phyloP scores from a whole-genome alignment of 495 filamentous ascomycete species.

The Saxophila tyrrhenica region DNA sequence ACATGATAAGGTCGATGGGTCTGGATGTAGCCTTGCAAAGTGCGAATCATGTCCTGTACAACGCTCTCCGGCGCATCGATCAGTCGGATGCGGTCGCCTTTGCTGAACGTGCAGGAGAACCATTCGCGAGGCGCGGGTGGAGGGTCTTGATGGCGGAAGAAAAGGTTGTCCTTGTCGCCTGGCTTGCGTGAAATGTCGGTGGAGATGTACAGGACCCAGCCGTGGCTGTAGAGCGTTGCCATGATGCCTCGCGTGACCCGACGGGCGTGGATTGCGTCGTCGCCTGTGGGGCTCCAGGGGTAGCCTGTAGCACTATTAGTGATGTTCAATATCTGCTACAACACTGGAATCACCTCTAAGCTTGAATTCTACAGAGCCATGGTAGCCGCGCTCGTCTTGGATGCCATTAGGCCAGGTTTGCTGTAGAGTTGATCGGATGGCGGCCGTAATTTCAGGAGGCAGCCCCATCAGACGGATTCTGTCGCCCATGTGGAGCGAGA shows the following conservation, averaged over 20 bases:
- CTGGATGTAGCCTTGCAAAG: background rate
- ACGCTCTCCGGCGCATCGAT: slow-evolving; percentile 7
- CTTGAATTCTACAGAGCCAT: no score
- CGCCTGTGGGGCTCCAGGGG: slow-evolving; percentile 1
- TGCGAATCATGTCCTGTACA: background rate
- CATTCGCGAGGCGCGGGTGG: slow-evolving; percentile 14
- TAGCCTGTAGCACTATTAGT: slow-evolving; percentile 3
- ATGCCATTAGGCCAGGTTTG: slow-evolving; percentile 5
- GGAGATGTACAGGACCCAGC: slow-evolving; percentile 17
- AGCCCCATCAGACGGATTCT: slow-evolving; percentile 3
- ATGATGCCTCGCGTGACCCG: slow-evolving; percentile 12
- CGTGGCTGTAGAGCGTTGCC: slow-evolving; percentile 5
- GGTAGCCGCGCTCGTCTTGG: background rate
- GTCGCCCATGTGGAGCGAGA: slow-evolving; percentile 1
- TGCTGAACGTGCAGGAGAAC: slow-evolving; percentile 12
- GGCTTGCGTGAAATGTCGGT: slow-evolving; percentile 12
- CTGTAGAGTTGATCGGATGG: background rate
- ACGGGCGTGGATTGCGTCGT: slow-evolving; percentile 5
- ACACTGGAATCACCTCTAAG: no score
- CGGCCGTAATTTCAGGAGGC: background rate
- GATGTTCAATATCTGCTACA: background rate
- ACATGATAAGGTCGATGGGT: background rate
- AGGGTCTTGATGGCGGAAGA: slow-evolving; percentile 18
- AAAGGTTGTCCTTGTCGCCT: slow-evolving; percentile 16
- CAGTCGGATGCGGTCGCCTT: slow-evolving; percentile 9